Evolutionary conservation across 1,284 basidiomycete genomes (phyloP).

Genomic region (Rhodotorula sp.): DNA sequence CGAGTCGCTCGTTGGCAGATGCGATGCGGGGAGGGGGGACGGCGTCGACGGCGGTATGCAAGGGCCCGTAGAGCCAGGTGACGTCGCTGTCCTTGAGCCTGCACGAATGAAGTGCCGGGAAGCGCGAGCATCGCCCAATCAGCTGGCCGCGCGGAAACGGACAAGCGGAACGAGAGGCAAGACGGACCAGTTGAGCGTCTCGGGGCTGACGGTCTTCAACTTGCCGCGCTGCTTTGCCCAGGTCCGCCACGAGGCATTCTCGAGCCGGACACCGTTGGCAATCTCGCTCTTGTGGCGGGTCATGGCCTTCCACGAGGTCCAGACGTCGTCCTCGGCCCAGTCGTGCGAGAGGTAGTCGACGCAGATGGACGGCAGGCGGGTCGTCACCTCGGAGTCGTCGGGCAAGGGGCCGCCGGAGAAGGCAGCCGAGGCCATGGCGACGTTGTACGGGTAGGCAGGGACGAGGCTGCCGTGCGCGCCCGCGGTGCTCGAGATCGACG

Average conservation of each 20-base stretch:
- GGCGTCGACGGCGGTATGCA: conserved; percentile 83
- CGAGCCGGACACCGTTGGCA: conserved; percentile 88
- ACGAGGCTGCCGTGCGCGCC: conserved; percentile 30
- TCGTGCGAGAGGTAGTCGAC: conserved; percentile 78
- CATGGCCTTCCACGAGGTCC: conserved; percentile 98
- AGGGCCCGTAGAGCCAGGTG: conserved; percentile 96
- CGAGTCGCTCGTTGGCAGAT: conserved; percentile 58
- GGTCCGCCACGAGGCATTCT: conserved; percentile 97
- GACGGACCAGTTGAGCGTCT: conserved; percentile 95
- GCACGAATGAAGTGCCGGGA: conserved; percentile 24
- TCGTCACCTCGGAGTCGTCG: conserved; percentile 58
- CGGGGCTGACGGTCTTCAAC: conserved; percentile 90
- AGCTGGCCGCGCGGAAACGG: no score
- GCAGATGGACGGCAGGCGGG: conserved; percentile 60
- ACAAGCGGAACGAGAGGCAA: conserved; percentile 18
- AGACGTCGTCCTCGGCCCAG: conserved; percentile 98
- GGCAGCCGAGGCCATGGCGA: conserved; percentile 44
- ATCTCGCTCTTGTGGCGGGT: conserved; percentile 98
- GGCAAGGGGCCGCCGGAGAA: conserved; percentile 47
- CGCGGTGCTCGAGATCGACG: conserved; percentile 2
- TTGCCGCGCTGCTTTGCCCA: conserved; percentile 99
- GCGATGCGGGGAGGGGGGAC: conserved; percentile 59
- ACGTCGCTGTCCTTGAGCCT: conserved; percentile 99
- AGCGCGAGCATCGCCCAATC: background rate
- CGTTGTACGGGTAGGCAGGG: conserved; percentile 49